phyloP scores from a whole-genome alignment of 225 moss, liverwort and hornwort genomes.

The Antitrichia curtipendula region DNA sequence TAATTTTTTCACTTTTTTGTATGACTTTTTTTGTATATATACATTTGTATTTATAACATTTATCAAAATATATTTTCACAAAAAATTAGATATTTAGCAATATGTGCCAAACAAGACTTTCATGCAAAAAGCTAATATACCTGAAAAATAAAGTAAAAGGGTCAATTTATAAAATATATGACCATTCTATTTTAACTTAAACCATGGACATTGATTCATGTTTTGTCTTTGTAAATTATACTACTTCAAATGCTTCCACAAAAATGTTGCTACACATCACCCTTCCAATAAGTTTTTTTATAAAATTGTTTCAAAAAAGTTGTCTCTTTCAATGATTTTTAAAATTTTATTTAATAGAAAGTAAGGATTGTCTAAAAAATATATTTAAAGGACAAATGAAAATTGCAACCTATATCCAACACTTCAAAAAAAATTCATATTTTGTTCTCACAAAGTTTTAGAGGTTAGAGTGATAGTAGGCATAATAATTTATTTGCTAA shows the following conservation, averaged over 20 bases:
- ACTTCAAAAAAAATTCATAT: too few relatives aligned
- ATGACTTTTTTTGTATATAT: neutral
- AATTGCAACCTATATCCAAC: neutral
- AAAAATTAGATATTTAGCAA: neutral
- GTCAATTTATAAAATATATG: neutral
- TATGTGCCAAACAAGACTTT: neutral
- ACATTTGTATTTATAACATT: neutral
- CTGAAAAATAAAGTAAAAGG: neutral
- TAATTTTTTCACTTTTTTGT: neutral
- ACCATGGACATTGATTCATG: neutral
- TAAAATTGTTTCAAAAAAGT: neutral
- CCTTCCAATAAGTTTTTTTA: neutral
- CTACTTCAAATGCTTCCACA: neutral
- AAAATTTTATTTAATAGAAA: neutral
- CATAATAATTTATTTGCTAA: neutral
- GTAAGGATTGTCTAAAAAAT: too few relatives aligned
- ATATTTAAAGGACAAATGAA: neutral
- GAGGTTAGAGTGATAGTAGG: neutral
- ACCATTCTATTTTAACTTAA: neutral
- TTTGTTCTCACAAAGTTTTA: neutral
- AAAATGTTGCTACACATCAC: neutral
- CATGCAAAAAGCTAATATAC: neutral
- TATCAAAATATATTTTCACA: neutral
- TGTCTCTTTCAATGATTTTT: neutral
- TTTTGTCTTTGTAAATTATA: neutral